Evolutionary conservation across 345 rosid genomes (phyloP), one percentile per base, ranked within the genome.

Genomic region (Camelina hispida): DNA sequence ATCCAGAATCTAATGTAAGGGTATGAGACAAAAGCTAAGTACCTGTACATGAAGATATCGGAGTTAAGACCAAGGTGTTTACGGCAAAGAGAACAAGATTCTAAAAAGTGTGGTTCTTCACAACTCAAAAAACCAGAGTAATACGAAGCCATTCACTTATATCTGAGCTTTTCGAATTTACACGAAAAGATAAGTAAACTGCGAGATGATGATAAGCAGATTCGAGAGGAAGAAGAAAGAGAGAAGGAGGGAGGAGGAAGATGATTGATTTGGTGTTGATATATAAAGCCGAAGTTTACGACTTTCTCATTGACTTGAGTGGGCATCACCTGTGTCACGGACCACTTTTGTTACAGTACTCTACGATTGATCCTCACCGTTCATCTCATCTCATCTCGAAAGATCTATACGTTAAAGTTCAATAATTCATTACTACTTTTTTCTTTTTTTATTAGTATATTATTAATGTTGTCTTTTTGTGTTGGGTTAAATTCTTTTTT

Each of bases 1-100:
- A 54, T 60, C 63, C 9, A 76, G 16, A 44, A 30, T 35, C 20
- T 38, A 9, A 28, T 16, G 0, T 16, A n/a, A 9, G 30, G 9
- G 16, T 42, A 25, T 6, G 3, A 43, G 2, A 40, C 7, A 28
- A 28, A 54, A 68, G n/a, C n/a, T 34, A 5, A 75, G n/a, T 63
- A 89, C 98, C 96, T 88, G 89, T 94, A 94, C 98, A 94, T 94
- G 89, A 86, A 94, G 78, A 94, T 94, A 46, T 94, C 93, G 4
- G 93, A 69, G 82, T 94, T 83, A 12, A 40, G 77, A 9, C 87
- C 91, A 5, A 94, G 89, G 0, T 82, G 85, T 80, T 86, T 89
- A 20, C 83, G 77, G 78, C 98, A 94, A 35, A 89, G 90, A 73
- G 80, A 85, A 61, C 97, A 94, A 0, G 96, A 82, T 58, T 88